Percentiles rank a stretch among this genome's conserved stretches.
Evolutionary conservation across 768 basidiomycete genomes (phyloP).

Genomic region (Leccinum disarticulatum): DNA sequence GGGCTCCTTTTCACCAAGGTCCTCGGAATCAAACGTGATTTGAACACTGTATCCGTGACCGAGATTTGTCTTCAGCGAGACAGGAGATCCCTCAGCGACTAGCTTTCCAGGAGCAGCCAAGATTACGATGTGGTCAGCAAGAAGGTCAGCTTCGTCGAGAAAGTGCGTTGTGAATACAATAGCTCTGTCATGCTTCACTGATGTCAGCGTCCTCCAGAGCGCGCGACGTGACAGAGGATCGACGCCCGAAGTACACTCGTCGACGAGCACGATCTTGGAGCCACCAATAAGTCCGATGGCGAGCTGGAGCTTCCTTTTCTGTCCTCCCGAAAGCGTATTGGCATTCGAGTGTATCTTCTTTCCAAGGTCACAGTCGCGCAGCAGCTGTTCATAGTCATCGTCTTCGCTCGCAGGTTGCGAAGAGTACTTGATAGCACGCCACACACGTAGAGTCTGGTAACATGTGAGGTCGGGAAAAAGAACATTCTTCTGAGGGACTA

Average conservation of each 20-base stretch:
- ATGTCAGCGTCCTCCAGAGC: slow-evolving; percentile 72
- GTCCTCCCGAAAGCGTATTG: slow-evolving; percentile 69
- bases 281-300: slow-evolving; percentile 79
- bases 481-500: slow-evolving; percentile 84
- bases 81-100: slow-evolving; percentile 72
- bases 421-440: slow-evolving; percentile 72
- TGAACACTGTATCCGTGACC: slow-evolving; percentile 73
- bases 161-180: slow-evolving; percentile 83
- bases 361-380: slow-evolving; percentile 72
- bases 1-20: slow-evolving; percentile 29
- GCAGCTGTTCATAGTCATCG: slow-evolving; percentile 62
- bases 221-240: slow-evolving; percentile 79
- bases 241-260: slow-evolving; percentile 77
- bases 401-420: slow-evolving; percentile 37
- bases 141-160: slow-evolving; percentile 75
- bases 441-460: slow-evolving; percentile 68
- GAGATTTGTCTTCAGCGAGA: slow-evolving; percentile 66
- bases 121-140: slow-evolving; percentile 75
- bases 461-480: slow-evolving; percentile 76
- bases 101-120: slow-evolving; percentile 74
- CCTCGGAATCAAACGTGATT: slow-evolving; percentile 45
- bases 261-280: slow-evolving; percentile 64
- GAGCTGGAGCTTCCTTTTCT: slow-evolving; percentile 82
- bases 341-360: slow-evolving; percentile 68
- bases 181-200: slow-evolving; percentile 62